Evolutionary conservation across 2,329 filamentous ascomycete species (phyloP), one percentile per base, ranked within the genome.

Genomic region (Aspergillus sojae): DNA sequence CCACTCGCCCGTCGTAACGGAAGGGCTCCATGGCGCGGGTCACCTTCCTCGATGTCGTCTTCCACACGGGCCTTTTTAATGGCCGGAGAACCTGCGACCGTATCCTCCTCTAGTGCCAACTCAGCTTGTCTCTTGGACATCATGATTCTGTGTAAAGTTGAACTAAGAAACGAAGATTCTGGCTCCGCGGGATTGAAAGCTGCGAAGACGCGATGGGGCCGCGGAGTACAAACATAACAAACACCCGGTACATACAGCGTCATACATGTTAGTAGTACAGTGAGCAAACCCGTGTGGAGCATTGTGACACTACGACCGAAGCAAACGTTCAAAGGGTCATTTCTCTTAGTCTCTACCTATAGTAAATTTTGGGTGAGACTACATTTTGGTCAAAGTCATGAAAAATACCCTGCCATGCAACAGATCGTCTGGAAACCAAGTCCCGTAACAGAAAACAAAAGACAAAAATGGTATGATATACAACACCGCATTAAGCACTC

Each of bases 81-180:
- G 36, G 73, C 75, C 9, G 80, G 80, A n/a, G 81, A 82, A 30
- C 74, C 71, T 16, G 67, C 62, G 4, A 68, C 63, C 10, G 72
- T 62, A 26, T 76, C 68, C 32, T 75, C 72, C 62, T 82, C 80
- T 19, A 80, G 70, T 32, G 78, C 72, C 54, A 78, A 69, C 65
- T 82, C 81, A 45, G 81, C 82, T 65, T 77, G 79, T 71, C 81
- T 76, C 66, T 83, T 83, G 26, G 80, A 74, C 81, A 83, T 83
- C 68, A 69, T 69, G 68, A 67, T 54, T 67, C 67, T 63, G 45
- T 39, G 46, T 43, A 62, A 59, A 59, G 39, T 50, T 58, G 52
- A 46, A 56, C 19, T 43, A 41, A 57, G 11, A 62, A 52, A 59
- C 48, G 61, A 61, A 62, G 62, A 53, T 62, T 62, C 50, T 62